These are phyloP conservation scores for Glycine soja DNA, from an alignment of 306 rosid species.

Conservation along the genomic window DNA sequence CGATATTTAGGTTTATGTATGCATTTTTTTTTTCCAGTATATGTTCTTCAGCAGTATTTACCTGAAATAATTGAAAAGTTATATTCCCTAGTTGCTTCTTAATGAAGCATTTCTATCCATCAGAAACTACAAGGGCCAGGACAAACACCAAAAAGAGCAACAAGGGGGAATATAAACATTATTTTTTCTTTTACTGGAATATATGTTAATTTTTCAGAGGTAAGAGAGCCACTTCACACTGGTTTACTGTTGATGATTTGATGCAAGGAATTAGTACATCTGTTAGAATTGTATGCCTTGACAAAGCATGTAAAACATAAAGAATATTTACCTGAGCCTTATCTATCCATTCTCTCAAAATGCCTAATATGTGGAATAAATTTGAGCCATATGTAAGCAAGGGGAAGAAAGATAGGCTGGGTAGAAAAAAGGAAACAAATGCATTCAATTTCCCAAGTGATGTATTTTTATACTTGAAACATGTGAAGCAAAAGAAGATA, in stretches of 20 bases:
- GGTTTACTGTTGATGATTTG: conserved; percentile 32
- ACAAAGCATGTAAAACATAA: conserved; percentile 26
- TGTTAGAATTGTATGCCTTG: conserved; percentile 41
- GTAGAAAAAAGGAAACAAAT: conserved; percentile 33
- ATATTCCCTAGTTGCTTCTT: conserved; percentile 42
- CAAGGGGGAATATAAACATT: conserved; percentile 37
- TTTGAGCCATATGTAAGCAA: conserved; percentile 4
- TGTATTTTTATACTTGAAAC: conserved; percentile 34
- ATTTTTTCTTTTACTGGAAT: conserved; percentile 31
- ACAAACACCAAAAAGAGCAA: conserved; percentile 41
- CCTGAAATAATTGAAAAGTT: conserved; percentile 34
- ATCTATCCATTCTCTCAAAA: neutral
- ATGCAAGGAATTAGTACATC: conserved; percentile 40
- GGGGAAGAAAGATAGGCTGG: conserved; percentile 8
- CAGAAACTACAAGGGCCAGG: conserved; percentile 24
- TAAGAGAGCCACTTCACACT: conserved; percentile 9
- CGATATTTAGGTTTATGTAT: conserved; percentile 42
- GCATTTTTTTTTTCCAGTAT: conserved; percentile 27
- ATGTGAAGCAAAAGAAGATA: conserved; percentile 10
- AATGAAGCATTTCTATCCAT: conserved; percentile 42
- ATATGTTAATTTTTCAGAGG: conserved; percentile 18
- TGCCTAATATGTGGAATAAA: conserved; percentile 16
- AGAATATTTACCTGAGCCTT: conserved; percentile 23
- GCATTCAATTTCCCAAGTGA: conserved; percentile 6
- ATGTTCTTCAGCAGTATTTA: conserved; percentile 38